Evolutionary conservation across 1,284 basidiomycete species (phyloP), one percentile per base, ranked within the genome.

Genomic region (Ceratobasidium sp.): DNA sequence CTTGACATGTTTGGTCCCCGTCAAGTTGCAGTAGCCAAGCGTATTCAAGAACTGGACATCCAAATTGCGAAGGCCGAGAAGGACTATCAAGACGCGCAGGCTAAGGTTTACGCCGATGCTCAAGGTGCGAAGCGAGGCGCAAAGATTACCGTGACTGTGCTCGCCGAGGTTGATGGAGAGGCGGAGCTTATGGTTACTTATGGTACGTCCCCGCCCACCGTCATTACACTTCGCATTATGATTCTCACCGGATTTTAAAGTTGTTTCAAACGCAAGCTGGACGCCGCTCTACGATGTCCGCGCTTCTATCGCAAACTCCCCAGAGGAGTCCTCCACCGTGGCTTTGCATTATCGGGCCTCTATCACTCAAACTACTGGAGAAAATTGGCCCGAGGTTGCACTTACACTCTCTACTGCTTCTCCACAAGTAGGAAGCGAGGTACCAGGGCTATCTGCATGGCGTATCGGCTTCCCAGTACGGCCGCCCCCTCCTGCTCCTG

Each of bases 221-320:
- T 41, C 4, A 41, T 11, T 11, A 41, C 36, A 41, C 11, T 11
- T 41, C 4, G 29, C 29, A 24, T 29, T 17, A 29, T 4, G 17
- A 29, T 6, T 44, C 57, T 60, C n/a, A 44, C 14, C n/a, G 19
- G n/a, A 14, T n/a, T 24, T 36, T 50, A 15, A 2, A 79, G 79
- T 78, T 14, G 79, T 81, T n/a, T 74, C 73, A 24, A 73, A 75
- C 22, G 80, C 80, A 2, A 74, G 57, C 47, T 81, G 80, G 80
- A 64, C 71, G 24, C 79, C 79, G 2, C 74, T 78, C 6, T 80
- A 80, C 47, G 80, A 80, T 60, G 62, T 80, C 17, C 77, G 80
- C 31, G 79, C 80, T 19, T 71, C 54, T 6, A 75, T 79, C 29
- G 60, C 74, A 31, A 64, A 63, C n/a, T 64, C 54, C 7, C 17